Base-by-base conservation (phyloP, 2,329 filamentous ascomycete genomes). In the Rutstroemia sp. region DNA sequence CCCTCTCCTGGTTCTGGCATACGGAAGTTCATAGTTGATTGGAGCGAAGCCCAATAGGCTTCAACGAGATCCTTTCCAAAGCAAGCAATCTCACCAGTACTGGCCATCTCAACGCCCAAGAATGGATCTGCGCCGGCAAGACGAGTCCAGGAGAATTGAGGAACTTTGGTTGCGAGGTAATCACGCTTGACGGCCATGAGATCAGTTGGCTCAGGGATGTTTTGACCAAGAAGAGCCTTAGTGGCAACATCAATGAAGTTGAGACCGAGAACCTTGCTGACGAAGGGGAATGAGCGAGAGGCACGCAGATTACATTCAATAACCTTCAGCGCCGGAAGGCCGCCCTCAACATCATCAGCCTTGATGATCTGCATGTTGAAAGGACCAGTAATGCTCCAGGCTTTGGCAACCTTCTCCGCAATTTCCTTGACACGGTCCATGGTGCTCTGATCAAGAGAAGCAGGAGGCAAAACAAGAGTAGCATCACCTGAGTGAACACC, bases 291-390 rank as follows among this genome's bases (percentile, higher is more conserved):
- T 1, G 92, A 97, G 61, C 92, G 91, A 58, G 92, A 97, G 57
- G 92, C 94, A 72, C 92, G 92, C 60, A 97, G 84, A 74, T 97
- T 97, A 78, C 92, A 97, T 76, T 97, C 92, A 61, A 97, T 97
- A 68, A 97, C 92, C 80, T 96, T 96, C 63, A 97, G 82, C 27
- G 82, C 78, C 36, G 88, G 83, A 68, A 87, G 81, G 56, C 86
- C 86, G 57, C 88, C 88, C 58, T 89, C 84, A 34, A 87, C 83
- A 67, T 87, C 78, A 12, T 89, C 80, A 38, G 88, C 90, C 78
- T 95, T 95, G 81, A 99, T 97, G 74, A 99, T 95, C 72, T 99
- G 94, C 92, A 99, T 97, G 81, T 99, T 99, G 84, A 97, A 99
- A 58, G 94, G 94, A 55, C 94, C 94, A 19, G 91, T 97, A 72